Base-by-base conservation (phyloP, 2,329 filamentous ascomycete species). In the Aspergillus udagawae region DNA sequence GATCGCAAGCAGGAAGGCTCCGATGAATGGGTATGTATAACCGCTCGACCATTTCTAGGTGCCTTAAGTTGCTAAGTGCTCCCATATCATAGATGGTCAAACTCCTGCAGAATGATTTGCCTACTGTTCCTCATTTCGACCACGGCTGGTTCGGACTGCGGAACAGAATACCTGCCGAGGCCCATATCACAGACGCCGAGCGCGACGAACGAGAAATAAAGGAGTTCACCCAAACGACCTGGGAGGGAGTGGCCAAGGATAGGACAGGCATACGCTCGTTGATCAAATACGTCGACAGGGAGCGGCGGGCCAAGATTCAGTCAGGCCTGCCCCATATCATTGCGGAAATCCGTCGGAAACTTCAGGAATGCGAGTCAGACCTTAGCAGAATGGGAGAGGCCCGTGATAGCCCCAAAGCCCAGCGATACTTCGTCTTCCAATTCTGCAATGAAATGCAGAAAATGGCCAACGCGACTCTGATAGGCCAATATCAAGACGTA, bases 61-160 rank as follows among this genome's bases (percentile, higher is more conserved):
- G 10, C 32, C 4, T 35, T 35, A 35, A 6, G 32, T 1, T 14
- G 32, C 32, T 35, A 35, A 35, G 14, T 25, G 10, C 2, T 25
- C 52, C 56, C 17, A 45, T 29, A 47, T 32, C 25, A 8, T 51
- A 61, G 60, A 63, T 63, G 59, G 53, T 62, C 21, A 58, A 57
- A 54, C 57, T 63, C 4, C 49, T 63, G 17, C 59, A 54, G 55
- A 62, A 62, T 25, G 60, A 62, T 10, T 47, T 59, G 29, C 35
- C 55, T 3, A 62, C 51, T 28, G 54, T 60, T 4, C 50, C 57
- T 14, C 41, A 58, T 21, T 53, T 62, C 3, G 53, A 62, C 7
- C 57, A 63, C 35, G 60, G 60, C 10, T 62, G 60, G 60, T 62
- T 62, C 38, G 58, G 58, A 12, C n/a, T 62, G 23, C 58, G 60